These are phyloP conservation scores for Macrophomina phaseolina DNA, from an alignment of 2,329 filamentous ascomycete genomes.

Conservation along the genomic window DNA sequence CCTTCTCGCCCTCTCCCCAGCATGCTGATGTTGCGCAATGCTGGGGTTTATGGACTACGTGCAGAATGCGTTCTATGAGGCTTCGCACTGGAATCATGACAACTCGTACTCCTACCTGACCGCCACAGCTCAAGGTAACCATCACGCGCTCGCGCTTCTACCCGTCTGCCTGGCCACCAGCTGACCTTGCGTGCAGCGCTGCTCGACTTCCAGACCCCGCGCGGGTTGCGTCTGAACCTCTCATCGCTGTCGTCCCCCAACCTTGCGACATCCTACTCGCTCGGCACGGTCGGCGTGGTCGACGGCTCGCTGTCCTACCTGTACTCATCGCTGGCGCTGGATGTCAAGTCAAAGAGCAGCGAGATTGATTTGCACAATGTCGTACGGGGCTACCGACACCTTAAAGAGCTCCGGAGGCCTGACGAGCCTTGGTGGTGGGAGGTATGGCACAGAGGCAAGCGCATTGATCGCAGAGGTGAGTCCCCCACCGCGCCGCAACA, in stretches of 20 bases:
- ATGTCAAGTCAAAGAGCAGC: constrained; percentile 71
- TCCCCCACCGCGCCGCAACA: constrained; percentile 26
- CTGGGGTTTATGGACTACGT: constrained; percentile 98
- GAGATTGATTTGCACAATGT: constrained; percentile 77
- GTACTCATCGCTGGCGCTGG: constrained; percentile 84
- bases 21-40: constrained; percentile 59
- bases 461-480: constrained; percentile 56
- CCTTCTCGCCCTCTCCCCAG: constrained; percentile 1
- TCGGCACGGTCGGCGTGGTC: constrained; percentile 87
- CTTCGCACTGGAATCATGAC: constrained; percentile 87
- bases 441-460: constrained; percentile 57
- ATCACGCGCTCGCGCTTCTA: constrained; percentile 17
- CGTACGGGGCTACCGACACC: constrained; percentile 80
- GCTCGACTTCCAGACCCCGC: constrained; percentile 85
- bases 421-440: constrained; percentile 60
- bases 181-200: constrained; percentile 62
- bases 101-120: constrained; percentile 91
- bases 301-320: constrained; percentile 98
- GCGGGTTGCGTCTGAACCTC: constrained; percentile 81
- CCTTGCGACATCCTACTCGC: constrained; percentile 91
- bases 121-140: constrained; percentile 76
- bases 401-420: constrained; percentile 67
- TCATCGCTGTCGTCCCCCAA: constrained; percentile 91
- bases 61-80: constrained; percentile 85
- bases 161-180: constrained; percentile 7